phyloP scores from a whole-genome alignment of 352 stramenopile genomes.

The Pythium angustatum region DNA sequence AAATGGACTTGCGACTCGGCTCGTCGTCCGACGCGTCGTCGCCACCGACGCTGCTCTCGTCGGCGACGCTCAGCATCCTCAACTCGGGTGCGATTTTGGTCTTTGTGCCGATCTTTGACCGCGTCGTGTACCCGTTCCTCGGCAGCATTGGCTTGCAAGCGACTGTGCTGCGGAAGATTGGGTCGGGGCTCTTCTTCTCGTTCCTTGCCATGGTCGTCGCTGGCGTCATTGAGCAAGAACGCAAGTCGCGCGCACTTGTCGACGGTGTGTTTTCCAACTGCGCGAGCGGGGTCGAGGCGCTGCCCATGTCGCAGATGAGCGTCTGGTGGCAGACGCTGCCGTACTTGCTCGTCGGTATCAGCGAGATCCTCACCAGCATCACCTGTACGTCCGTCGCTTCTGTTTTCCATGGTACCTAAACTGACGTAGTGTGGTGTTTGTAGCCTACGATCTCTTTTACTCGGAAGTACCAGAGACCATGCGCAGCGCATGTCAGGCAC shows the following conservation, averaged over 20 bases:
- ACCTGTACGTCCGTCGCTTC: conserved; percentile 83
- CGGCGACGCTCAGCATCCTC: conserved; percentile 88
- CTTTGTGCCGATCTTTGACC: conserved; percentile 91
- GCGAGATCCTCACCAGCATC: conserved; percentile 90
- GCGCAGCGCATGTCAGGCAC: conserved; percentile 88
- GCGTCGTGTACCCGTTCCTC: conserved; percentile 77
- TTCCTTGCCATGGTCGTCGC: conserved; percentile 74
- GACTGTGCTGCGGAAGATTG: conserved; percentile 87
- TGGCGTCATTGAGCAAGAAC: conserved; percentile 65
- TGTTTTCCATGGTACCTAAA: too few relatives aligned
- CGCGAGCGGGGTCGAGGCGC: conserved; percentile 50
- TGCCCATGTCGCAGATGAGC: conserved; percentile 82
- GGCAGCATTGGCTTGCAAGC: conserved; percentile 57
- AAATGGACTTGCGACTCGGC: conserved; percentile 87
- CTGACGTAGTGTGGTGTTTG: not conserved
- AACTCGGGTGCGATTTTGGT: conserved; percentile 89
- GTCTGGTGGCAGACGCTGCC: conserved; percentile 91
- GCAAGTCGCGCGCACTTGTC: conserved; percentile 54
- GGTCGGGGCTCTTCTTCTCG: conserved; percentile 77
- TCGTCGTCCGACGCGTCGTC: conserved; percentile 41
- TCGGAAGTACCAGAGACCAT: conserved; percentile 90
- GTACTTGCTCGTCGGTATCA: conserved; percentile 88
- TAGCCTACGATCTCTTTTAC: conserved; percentile 91
- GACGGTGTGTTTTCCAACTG: conserved; percentile 70
- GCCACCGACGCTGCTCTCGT: conserved; percentile 72